A percentile compares a stretch with the other conserved stretches of the same genome.
Conservation (phyloP, 108 stramenopile genomes). For the Pseudonitzschia pungens region DNA sequence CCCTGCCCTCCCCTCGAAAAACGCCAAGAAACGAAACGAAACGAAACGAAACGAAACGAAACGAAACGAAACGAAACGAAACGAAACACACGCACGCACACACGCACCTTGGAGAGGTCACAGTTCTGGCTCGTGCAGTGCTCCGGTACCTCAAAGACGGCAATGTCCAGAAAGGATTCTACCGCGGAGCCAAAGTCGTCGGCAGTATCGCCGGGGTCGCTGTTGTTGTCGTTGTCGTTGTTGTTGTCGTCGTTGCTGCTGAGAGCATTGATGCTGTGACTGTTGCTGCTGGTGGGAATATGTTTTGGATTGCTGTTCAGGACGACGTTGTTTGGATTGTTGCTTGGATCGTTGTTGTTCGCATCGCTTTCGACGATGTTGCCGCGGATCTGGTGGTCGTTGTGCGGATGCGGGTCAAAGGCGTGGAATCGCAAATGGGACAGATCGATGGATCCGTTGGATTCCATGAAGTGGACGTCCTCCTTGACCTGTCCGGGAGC, state of each 20-base stretch:
- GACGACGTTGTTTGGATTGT: background rate
- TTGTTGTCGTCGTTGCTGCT: background rate
- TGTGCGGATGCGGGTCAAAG: background rate
- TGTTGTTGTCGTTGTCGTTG: constrained; percentile 14
- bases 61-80: no score
- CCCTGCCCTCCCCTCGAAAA: no score
- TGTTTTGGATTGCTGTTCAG: background rate
- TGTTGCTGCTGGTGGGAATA: background rate
- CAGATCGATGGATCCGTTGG: constrained; percentile 7
- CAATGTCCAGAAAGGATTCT: constrained; percentile 16
- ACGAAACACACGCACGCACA: background rate
- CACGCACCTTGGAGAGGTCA: constrained; percentile 14
- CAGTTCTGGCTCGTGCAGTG: constrained; percentile 18
- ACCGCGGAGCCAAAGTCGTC: constrained; percentile 28
- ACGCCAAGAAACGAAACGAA: background rate
- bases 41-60: background rate
- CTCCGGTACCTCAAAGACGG: constrained; percentile 16
- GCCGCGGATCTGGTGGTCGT: background rate
- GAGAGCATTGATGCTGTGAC: background rate
- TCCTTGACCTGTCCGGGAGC: constrained; percentile 14
- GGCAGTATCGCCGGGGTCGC: constrained; percentile 49
- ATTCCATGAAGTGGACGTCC: constrained; percentile 13
- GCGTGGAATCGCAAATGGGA: constrained; percentile 4
- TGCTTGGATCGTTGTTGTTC: background rate
- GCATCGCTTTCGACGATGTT: no score